Base-by-base conservation (phyloP, 2,329 filamentous ascomycete genomes). In the Aspergillus fructus region DNA sequence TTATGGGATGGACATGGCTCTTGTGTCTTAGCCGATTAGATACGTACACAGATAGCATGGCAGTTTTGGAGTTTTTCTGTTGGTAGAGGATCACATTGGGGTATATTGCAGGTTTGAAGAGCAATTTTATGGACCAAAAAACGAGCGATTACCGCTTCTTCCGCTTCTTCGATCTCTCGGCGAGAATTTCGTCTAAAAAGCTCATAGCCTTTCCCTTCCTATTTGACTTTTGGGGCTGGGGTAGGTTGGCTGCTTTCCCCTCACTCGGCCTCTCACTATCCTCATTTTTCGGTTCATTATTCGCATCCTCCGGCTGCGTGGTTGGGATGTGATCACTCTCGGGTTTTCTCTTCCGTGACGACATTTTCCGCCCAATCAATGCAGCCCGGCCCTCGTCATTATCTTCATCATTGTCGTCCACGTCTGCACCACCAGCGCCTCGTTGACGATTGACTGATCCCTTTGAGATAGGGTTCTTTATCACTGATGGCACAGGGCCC, bases 171-270 rank as follows among this genome's bases (percentile, higher is more conserved):
- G 78, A 76, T 55, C 74, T 62, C 48, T 74, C 66, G n/a, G 71
- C 71, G 48, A 78, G 63, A 15, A 85, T 68, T 61, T 85, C 81
- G 66, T 86, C 83, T 23, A 86, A 71, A 64, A 81, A 85, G 59
- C 77, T 83, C 13, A 67, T 73, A 1, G 73, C 73, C 49, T 76
- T 75, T 62, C 76, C 79, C 27, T 67, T 70, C 21, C 63, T 66
- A 51, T 68, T 72, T 9, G 62, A 47, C 23, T 57, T 58, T 27
- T 59, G 55, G 41, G 54, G 51, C 51, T 62, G 48, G n/a, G 46
- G 58, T 48, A 59, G 52, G n/a, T 55, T 50, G 5, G 54, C 42
- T 55, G 17, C 17, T 41, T 50, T 50, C 30, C 21, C 49, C 13
- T 57, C 56, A 49, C 19, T 54, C 46, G 21, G 15, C 58, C 53